Conservation (phyloP, 768 basidiomycete species). For the Agrocybe pediades region DNA sequence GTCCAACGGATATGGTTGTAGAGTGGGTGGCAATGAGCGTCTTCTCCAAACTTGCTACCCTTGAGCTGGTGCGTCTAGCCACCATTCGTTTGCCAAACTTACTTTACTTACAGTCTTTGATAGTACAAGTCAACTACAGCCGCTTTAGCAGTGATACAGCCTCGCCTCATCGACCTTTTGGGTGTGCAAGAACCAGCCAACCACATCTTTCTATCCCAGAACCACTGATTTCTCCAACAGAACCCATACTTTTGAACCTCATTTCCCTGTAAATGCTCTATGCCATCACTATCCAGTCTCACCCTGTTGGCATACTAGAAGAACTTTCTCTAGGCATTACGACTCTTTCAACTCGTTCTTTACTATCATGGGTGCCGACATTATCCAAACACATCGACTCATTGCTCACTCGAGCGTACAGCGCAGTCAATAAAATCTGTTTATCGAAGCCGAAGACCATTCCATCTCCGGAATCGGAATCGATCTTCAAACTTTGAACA, state of each 20-base stretch:
- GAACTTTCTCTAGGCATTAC: slow-evolving; percentile 20
- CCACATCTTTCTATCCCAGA: slow-evolving; percentile 47
- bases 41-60: slow-evolving; percentile 61
- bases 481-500: slow-evolving; percentile 36
- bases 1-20: slow-evolving; percentile 56
- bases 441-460: slow-evolving; percentile 13
- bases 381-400: slow-evolving; percentile 57
- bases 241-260: slow-evolving; percentile 47
- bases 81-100: background rate
- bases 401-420: slow-evolving; percentile 62
- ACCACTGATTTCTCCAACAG: slow-evolving; percentile 21
- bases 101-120: slow-evolving; percentile 6
- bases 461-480: slow-evolving; percentile 21
- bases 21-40: slow-evolving; percentile 75
- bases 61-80: slow-evolving; percentile 66
- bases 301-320: slow-evolving; percentile 12
- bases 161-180: slow-evolving; percentile 39
- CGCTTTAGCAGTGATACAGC: slow-evolving; percentile 48
- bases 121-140: slow-evolving; percentile 56
- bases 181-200: slow-evolving; percentile 13
- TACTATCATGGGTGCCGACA: slow-evolving; percentile 56
- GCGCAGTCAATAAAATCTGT: slow-evolving; percentile 46
- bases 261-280: slow-evolving; percentile 63
- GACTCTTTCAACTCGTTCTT: slow-evolving; percentile 26
- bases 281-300: slow-evolving; percentile 36